A percentile compares a stretch with the other conserved stretches of the same genome.
phyloP scores from a whole-genome alignment of 208 protist genomes.

The Trypanosoma scelopori region DNA sequence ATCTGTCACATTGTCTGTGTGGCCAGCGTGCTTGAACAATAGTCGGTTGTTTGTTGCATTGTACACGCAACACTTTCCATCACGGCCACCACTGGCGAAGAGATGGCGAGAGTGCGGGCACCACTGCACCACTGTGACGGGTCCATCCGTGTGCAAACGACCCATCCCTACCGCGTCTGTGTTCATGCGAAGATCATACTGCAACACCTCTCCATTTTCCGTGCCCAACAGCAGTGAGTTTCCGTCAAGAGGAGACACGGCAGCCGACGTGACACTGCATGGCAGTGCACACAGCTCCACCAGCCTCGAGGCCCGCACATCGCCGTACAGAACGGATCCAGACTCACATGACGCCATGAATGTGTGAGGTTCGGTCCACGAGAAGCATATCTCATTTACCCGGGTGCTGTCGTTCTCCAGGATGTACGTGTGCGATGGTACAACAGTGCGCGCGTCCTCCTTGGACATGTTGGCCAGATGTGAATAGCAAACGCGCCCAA shows the following conservation, averaged over 20 bases:
- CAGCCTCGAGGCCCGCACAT: conserved; percentile 38
- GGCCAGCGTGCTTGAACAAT: conserved; percentile 84
- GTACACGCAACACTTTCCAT: conserved; percentile 75
- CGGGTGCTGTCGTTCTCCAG: conserved; percentile 56
- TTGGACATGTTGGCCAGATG: conserved; percentile 73
- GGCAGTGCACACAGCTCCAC: conserved; percentile 57
- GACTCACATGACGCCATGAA: conserved; percentile 48
- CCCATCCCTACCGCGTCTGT: conserved; percentile 40
- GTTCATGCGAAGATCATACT: conserved; percentile 73
- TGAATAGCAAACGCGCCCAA: conserved; percentile 65
- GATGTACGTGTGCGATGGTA: conserved; percentile 40
- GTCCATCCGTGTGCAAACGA: conserved; percentile 46
- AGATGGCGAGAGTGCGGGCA: conserved; percentile 84
- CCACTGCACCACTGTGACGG: conserved; percentile 77
- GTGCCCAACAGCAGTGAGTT: conserved; percentile 58
- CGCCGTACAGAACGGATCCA: conserved; percentile 53
- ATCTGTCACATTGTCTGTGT: conserved; percentile 84
- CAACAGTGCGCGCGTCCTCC: conserved; percentile 52
- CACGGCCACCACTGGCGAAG: conserved; percentile 71
- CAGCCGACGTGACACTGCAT: conserved; percentile 34
- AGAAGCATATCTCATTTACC: conserved; percentile 64
- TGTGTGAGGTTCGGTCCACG: conserved; percentile 47
- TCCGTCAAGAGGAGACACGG: conserved; percentile 61
- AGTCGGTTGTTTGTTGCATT: conserved; percentile 51
- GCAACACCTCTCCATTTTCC: conserved; percentile 50